phyloP scores from a whole-genome alignment of 345 rosid species.

The Boechera stricta region DNA sequence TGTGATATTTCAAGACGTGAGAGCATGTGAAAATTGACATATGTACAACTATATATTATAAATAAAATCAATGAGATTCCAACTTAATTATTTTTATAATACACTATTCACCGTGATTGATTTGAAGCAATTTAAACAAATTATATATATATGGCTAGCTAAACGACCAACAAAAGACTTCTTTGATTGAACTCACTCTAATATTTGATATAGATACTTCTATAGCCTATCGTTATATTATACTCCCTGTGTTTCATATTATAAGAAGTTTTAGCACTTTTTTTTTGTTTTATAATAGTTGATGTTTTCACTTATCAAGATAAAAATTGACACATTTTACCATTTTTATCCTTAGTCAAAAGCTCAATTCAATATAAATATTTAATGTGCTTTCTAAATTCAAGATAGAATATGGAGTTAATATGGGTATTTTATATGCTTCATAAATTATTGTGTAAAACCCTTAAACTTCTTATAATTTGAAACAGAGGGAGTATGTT shows the following conservation, averaged over 20 bases:
- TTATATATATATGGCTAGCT: not conserved
- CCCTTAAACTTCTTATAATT: too few species aligned
- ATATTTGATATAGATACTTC: not conserved
- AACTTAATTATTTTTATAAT: not conserved
- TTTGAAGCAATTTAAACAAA: not conserved
- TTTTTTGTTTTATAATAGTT: too few species aligned
- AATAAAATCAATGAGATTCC: not conserved
- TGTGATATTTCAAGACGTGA: not conserved
- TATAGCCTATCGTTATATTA: conserved; percentile 24
- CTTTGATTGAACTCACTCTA: conserved; percentile 7
- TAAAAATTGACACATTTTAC: too few species aligned
- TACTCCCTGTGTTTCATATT: not conserved
- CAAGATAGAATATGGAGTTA: too few species aligned
- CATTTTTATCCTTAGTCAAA: too few species aligned
- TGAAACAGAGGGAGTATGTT: not conserved
- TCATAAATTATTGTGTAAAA: too few species aligned
- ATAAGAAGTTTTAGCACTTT: too few species aligned
- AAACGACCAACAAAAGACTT: not conserved
- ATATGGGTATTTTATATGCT: too few species aligned
- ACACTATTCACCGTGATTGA: not conserved
- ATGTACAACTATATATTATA: not conserved
- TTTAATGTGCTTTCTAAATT: too few species aligned
- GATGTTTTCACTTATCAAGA: too few species aligned
- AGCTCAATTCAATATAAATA: too few species aligned
- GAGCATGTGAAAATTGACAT: not conserved